These are phyloP conservation scores for Lentinula sp. DNA, from an alignment of 768 basidiomycete genomes.

Conservation along the genomic window DNA sequence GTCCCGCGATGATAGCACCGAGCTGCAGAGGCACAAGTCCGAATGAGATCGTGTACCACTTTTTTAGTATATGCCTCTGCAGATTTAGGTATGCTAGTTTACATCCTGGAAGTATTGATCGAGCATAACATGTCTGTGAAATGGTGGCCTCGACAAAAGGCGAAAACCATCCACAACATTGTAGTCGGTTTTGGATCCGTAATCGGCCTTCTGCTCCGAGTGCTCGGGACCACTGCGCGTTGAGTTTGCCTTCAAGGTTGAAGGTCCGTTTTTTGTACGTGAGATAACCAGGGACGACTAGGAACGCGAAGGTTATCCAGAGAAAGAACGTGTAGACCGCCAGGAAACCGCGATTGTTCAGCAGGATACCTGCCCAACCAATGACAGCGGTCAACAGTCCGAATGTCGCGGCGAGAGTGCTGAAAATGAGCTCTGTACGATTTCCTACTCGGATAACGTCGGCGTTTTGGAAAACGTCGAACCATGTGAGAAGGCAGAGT, in stretches of 20 bases:
- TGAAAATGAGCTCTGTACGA: slow-evolving; percentile 58
- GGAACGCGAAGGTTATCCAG: slow-evolving; percentile 67
- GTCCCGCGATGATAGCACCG: slow-evolving; percentile 49
- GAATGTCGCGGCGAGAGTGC: slow-evolving; percentile 57
- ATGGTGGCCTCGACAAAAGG: slow-evolving; percentile 78
- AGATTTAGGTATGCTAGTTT: slow-evolving; percentile 58
- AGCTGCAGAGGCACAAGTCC: slow-evolving; percentile 65
- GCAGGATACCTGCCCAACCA: slow-evolving; percentile 74
- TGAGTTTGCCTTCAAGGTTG: slow-evolving; percentile 73
- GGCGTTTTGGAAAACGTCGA: slow-evolving; percentile 63
- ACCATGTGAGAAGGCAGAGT: slow-evolving; percentile 69
- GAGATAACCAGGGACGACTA: slow-evolving; percentile 72
- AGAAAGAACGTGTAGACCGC: slow-evolving; percentile 72
- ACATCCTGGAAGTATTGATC: slow-evolving; percentile 67
- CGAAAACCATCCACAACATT: slow-evolving; percentile 76
- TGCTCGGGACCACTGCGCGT: slow-evolving; percentile 61
- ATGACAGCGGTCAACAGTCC: slow-evolving; percentile 61
- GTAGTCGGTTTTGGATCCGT: slow-evolving; percentile 64
- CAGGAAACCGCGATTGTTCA: slow-evolving; percentile 81
- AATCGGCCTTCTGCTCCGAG: slow-evolving; percentile 56
- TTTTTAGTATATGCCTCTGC: slow-evolving; percentile 37
- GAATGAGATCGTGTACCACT: slow-evolving; percentile 66
- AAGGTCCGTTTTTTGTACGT: slow-evolving; percentile 60
- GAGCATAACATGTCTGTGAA: slow-evolving; percentile 66
- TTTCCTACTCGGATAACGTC: slow-evolving; percentile 73